A percentile compares a stretch with the other conserved stretches of the same genome.
Conservation (phyloP, 163 green algal genomes). For the Prototheca wickerhamii region DNA sequence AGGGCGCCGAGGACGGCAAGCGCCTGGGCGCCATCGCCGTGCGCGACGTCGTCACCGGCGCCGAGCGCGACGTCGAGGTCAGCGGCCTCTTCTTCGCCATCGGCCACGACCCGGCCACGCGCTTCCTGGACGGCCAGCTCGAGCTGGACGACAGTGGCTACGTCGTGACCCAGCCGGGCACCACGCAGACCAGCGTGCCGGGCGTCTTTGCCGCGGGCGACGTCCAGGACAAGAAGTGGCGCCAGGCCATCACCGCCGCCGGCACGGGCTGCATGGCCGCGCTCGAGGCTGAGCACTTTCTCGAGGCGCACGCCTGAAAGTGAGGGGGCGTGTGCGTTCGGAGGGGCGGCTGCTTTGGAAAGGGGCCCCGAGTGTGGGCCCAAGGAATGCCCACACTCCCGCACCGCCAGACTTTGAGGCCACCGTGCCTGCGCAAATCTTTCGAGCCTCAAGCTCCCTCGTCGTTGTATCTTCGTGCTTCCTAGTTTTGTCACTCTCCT, state of each 20-base stretch:
- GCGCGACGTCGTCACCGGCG: constrained; percentile 53
- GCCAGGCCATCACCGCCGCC: constrained; percentile 91
- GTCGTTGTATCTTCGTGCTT: no score
- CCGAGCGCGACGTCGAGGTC: constrained; percentile 40
- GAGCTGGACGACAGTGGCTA: constrained; percentile 69
- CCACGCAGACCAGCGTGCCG: constrained; percentile 50
- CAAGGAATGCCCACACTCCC: background rate
- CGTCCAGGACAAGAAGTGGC: constrained; percentile 81
- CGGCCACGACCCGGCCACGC: constrained; percentile 74
- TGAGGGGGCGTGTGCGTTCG: background rate
- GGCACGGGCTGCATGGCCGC: constrained; percentile 87
- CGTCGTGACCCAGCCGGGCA: constrained; percentile 54
- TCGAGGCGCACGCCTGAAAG: background rate
- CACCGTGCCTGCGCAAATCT: no score
- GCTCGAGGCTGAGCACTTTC: constrained; percentile 38
- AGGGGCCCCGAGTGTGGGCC: background rate
- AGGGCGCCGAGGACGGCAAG: constrained; percentile 56
- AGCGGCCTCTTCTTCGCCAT: constrained; percentile 81
- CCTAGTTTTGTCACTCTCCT: no score
- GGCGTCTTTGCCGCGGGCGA: constrained; percentile 84
- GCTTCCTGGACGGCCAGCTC: constrained; percentile 66
- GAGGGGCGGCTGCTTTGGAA: no score
- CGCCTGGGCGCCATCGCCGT: constrained; percentile 44
- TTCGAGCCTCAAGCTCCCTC: no score
- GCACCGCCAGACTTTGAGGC: background rate